Base-by-base conservation (phyloP, 768 basidiomycete species). In the Leccinum aurantiacum region DNA sequence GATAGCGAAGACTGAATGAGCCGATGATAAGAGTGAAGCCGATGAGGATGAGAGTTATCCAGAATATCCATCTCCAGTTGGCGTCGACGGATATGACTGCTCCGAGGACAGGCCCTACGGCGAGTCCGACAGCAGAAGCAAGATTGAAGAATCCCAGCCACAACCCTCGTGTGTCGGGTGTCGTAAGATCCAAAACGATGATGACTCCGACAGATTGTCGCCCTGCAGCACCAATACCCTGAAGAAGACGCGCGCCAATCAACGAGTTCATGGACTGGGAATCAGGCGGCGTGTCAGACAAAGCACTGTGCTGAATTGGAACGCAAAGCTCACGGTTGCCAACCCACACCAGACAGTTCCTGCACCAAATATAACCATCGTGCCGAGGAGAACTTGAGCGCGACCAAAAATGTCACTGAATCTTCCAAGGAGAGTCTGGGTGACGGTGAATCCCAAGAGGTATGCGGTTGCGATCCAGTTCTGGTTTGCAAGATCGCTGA, bases 41-140 rank as follows among this genome's bases (percentile, higher is more conserved):
- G 24, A 76, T 75, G 58, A 76, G 71, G 8, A 75, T 65, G 41
- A 75, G 52, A 0, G 75, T 75, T 57, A 79, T 79, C 69, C 78
- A 80, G 67, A 80, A 81, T 50, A 77, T 65, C 80, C 80, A 81
- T 62, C 80, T 67, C 80, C 80, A 82, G 7, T 72, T 51, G 8
- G 75, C 63, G 46, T 80, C 72, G 62, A 79, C 76, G 4, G 80
- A 75, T 53, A 82, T 72, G 38, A 78, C 66, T 22, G 81, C 81
- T 7, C 81, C 81, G 5, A 82, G 61, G 13, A 82, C 72, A 3
- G 81, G 81, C 1, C 81, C 81, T 41, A 80, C 67, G 38, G 81
- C 76, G 8, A 76, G 69, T n/a, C 80, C 79, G n/a, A 77, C 56
- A 27, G 79, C 75, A 24, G 80, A 74, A 1, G 75, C 65, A 35